Percentiles rank a stretch among this genome's conserved stretches.
Evolutionary conservation across 768 basidiomycete genomes (phyloP).

Genomic region (Cyathus striatus): DNA sequence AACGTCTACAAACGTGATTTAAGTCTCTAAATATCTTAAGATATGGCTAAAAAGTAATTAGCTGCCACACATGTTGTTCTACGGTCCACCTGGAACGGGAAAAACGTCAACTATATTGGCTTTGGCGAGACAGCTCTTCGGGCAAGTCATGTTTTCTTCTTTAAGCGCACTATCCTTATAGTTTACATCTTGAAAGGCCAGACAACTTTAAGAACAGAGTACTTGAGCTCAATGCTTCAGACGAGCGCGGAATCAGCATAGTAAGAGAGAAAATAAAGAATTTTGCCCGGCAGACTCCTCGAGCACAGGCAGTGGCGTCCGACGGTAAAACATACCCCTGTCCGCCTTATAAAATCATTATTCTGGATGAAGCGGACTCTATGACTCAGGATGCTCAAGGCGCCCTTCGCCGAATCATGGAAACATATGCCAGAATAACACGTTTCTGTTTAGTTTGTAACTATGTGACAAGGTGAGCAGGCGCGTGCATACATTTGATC

Average conservation of each 20-base stretch:
- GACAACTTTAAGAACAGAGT: slow-evolving; percentile 92
- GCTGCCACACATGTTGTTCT: slow-evolving; percentile 99
- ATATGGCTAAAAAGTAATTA: slow-evolving; percentile 23
- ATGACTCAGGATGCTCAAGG: slow-evolving; percentile 99
- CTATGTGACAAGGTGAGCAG: slow-evolving; percentile 87
- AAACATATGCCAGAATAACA: slow-evolving; percentile 95
- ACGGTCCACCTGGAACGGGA: slow-evolving; percentile 97
- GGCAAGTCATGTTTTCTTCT: slow-evolving; percentile 42
- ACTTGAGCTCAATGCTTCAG: slow-evolving; percentile 96
- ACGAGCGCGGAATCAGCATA: slow-evolving; percentile 95
- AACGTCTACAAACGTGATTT: slow-evolving; percentile 80
- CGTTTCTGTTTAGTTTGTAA: slow-evolving; percentile 98
- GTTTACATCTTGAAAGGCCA: slow-evolving; percentile 58
- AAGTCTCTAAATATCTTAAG: too few species aligned
- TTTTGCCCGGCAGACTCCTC: slow-evolving; percentile 90
- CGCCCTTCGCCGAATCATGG: slow-evolving; percentile 97
- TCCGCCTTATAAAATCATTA: slow-evolving; percentile 98
- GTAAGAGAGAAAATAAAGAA: slow-evolving; percentile 99
- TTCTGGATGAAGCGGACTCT: slow-evolving; percentile 97
- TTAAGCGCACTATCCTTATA: background rate
- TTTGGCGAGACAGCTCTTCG: slow-evolving; percentile 88
- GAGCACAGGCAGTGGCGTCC: slow-evolving; percentile 67
- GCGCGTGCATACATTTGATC: background rate
- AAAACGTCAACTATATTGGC: slow-evolving; percentile 99
- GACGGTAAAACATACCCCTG: slow-evolving; percentile 87